Evolutionary conservation across 148 eudicot species (phyloP).

Genomic region (Salicornia ramosissima): DNA sequence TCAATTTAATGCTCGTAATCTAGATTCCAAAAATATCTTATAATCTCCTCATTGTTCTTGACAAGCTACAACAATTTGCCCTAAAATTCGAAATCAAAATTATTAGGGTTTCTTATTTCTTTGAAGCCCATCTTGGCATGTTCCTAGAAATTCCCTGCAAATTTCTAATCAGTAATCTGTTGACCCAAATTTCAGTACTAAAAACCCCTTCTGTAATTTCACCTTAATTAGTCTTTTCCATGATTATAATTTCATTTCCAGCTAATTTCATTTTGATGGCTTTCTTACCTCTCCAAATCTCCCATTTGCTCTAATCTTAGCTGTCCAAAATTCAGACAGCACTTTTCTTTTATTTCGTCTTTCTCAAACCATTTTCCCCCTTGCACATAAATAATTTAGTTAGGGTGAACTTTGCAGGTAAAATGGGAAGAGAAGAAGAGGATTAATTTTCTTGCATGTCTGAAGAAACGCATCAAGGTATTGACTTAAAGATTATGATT

Average conservation of each 20-base stretch:
- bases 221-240: not conserved
- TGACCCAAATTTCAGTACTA: not conserved
- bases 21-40: not conserved
- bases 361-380: not conserved
- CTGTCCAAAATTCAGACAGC: conserved; percentile 16
- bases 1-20: not conserved
- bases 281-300: conserved; percentile 5
- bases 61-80: conserved; percentile 2
- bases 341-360: not conserved
- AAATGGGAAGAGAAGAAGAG: conserved; percentile 6
- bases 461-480: conserved; percentile 23
- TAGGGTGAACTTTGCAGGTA: conserved; percentile 15
- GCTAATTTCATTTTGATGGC: conserved; percentile 19
- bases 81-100: not conserved
- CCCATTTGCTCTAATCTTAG: conserved; percentile 12
- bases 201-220: not conserved
- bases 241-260: conserved; percentile 15
- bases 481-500: conserved; percentile 10
- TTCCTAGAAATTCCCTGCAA: conserved; percentile 3
- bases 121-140: conserved; percentile 16
- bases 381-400: not conserved
- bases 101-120: conserved; percentile 20
- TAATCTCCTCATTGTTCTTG: conserved; percentile 1
- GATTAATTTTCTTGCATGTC: conserved; percentile 24
- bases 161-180: not conserved